These are phyloP conservation scores for Termitomyces sp. DNA, from an alignment of 768 basidiomycete species.

Conservation along the genomic window DNA sequence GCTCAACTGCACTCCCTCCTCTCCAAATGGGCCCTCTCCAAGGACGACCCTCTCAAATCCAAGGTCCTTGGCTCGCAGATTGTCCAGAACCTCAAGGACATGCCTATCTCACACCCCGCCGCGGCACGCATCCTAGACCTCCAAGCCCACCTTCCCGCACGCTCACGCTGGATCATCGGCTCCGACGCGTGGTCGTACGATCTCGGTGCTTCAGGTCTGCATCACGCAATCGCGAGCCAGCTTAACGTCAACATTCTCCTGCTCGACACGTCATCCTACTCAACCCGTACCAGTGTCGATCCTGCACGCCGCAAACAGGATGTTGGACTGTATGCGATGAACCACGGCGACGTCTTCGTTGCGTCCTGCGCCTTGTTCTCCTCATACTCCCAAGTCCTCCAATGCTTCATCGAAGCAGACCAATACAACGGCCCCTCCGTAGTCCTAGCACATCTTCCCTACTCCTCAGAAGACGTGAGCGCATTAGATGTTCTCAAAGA, in stretches of 20 bases:
- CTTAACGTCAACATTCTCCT: constrained; percentile 94
- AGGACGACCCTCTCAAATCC: constrained; percentile 66
- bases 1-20: constrained; percentile 65
- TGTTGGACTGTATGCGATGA: constrained; percentile 97
- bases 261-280: constrained; percentile 89
- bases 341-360: constrained; percentile 95
- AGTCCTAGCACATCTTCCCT: constrained; percentile 92
- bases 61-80: constrained; percentile 54
- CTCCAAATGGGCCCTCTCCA: constrained; percentile 73
- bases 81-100: constrained; percentile 39
- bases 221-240: constrained; percentile 88
- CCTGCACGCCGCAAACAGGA: constrained; percentile 87
- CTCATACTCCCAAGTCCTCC: constrained; percentile 91
- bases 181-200: constrained; percentile 99
- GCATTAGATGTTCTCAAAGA: constrained; percentile 94
- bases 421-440: constrained; percentile 85
- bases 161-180: constrained; percentile 94
- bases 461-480: constrained; percentile 65
- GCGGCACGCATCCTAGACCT: constrained; percentile 56
- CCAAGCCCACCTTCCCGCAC: constrained; percentile 55
- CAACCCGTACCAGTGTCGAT: constrained; percentile 63
- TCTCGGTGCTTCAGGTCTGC: constrained; percentile 90
- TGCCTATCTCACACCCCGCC: constrained; percentile 31
- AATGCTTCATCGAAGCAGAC: constrained; percentile 89
- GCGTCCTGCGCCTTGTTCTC: constrained; percentile 95